phyloP scores from a whole-genome alignment of 106 monocot species.

The Narthecium ossifragum region DNA sequence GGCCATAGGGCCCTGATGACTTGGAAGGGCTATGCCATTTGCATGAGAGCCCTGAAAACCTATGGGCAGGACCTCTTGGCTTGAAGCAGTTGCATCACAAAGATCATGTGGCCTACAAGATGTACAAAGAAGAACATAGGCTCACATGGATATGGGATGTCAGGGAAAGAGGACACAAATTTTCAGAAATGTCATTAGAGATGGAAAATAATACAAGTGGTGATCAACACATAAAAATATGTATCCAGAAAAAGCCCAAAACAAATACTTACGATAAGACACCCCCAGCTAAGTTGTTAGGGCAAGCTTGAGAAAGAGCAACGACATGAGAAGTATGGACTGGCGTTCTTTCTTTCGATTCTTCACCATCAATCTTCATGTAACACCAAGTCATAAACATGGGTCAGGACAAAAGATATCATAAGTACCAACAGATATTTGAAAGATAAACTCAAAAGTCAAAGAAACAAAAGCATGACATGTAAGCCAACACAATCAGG shows the following conservation, averaged over 20 bases:
- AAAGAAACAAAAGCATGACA: background rate
- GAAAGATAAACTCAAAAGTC: background rate
- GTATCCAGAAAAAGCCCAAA: background rate
- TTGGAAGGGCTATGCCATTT: conserved; percentile 30
- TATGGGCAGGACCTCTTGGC: conserved; percentile 31
- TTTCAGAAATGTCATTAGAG: background rate
- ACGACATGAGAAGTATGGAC: conserved; percentile 68
- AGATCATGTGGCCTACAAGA: conserved; percentile 81
- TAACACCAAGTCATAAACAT: conserved; percentile 10
- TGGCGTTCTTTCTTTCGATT: conserved; percentile 50
- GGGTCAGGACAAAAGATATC: background rate
- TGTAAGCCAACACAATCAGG: background rate
- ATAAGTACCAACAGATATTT: background rate
- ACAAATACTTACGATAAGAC: conserved; percentile 48
- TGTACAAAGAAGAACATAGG: background rate
- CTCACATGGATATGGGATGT: too few relatives aligned
- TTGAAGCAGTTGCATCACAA: conserved; percentile 55
- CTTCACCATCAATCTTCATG: conserved; percentile 45
- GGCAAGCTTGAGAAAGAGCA: conserved; percentile 71
- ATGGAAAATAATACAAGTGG: background rate
- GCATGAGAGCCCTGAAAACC: conserved; percentile 58
- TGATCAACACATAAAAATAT: background rate
- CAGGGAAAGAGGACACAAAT: too few relatives aligned
- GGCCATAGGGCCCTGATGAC: conserved; percentile 39
- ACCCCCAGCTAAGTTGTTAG: conserved; percentile 64